Conservation (phyloP, 345 rosid genomes). For the Dovyalis caffra region DNA sequence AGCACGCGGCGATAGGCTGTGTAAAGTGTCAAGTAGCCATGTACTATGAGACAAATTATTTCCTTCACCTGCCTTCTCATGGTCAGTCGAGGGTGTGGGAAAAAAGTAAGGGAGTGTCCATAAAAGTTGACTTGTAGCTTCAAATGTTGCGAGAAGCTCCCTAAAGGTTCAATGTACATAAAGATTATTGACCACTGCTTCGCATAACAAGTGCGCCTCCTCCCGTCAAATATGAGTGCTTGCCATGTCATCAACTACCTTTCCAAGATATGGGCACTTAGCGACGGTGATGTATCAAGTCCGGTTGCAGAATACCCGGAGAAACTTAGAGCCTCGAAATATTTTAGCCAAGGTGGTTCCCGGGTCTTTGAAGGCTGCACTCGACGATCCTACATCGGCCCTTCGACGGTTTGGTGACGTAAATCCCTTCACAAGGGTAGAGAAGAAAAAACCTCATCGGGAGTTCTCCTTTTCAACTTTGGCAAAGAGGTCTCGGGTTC, state of each 20-base stretch:
- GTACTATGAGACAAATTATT: slow-evolving; percentile 54
- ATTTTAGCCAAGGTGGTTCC: slow-evolving; percentile 80
- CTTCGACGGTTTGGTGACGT: slow-evolving; percentile 90
- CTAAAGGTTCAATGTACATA: slow-evolving; percentile 89
- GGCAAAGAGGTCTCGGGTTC: slow-evolving; percentile 61
- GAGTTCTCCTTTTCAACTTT: slow-evolving; percentile 73
- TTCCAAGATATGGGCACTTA: slow-evolving; percentile 91
- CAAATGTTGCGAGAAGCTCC: slow-evolving; percentile 89
- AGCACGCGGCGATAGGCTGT: slow-evolving; percentile 72
- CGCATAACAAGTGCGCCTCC: slow-evolving; percentile 79
- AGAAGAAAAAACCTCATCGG: slow-evolving; percentile 78
- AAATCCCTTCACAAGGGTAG: slow-evolving; percentile 86
- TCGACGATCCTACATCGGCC: slow-evolving; percentile 67
- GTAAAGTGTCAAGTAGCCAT: slow-evolving; percentile 86
- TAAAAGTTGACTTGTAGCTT: slow-evolving; percentile 87
- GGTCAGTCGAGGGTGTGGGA: slow-evolving; percentile 49
- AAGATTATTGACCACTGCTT: slow-evolving; percentile 82
- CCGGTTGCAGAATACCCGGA: slow-evolving; percentile 67
- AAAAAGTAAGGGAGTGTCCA: slow-evolving; percentile 71
- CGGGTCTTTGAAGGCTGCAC: slow-evolving; percentile 78
- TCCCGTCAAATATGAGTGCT: slow-evolving; percentile 75
- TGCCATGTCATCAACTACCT: slow-evolving; percentile 82
- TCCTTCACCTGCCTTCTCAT: slow-evolving; percentile 69
- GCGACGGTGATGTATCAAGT: slow-evolving; percentile 61
- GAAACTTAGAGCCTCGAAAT: slow-evolving; percentile 84